Percentiles rank a stretch among this genome's conserved stretches.
Conservation (phyloP, 495 filamentous ascomycete species). For the Hypoxylon rickii region DNA sequence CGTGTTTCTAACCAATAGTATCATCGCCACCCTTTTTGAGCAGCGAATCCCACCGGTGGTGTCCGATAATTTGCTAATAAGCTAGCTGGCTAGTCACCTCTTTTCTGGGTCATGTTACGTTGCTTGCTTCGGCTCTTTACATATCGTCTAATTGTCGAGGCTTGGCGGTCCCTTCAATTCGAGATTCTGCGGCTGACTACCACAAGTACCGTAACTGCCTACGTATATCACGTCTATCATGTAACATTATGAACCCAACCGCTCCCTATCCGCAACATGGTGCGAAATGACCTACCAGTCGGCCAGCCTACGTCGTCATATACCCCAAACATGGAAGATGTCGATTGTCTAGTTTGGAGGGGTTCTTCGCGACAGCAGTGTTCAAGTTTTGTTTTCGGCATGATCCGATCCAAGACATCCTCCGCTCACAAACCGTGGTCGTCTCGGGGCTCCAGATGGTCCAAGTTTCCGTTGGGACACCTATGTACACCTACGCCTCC, state of each 20-base stretch:
- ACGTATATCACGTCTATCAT: conserved; percentile 23
- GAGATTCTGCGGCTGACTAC: conserved; percentile 27
- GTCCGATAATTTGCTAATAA: conserved; percentile 33
- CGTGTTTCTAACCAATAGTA: conserved; percentile 33
- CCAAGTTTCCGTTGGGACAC: too few relatives aligned
- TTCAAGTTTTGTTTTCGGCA: conserved; percentile 27
- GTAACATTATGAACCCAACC: conserved; percentile 22
- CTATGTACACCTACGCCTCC: too few relatives aligned
- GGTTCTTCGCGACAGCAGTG: neutral
- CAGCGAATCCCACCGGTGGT: conserved; percentile 31
- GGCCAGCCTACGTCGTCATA: conserved; percentile 17
- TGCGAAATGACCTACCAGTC: conserved; percentile 13
- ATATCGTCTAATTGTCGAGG: conserved; percentile 21
- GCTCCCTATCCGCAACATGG: neutral
- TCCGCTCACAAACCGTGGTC: conserved; percentile 6
- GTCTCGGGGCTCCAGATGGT: too few relatives aligned
- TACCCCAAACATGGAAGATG: conserved; percentile 8
- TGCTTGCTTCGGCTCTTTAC: conserved; percentile 35
- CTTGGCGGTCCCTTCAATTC: conserved; percentile 31
- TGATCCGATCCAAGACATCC: conserved; percentile 27
- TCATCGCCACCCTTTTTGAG: conserved; percentile 24
- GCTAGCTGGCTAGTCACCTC: conserved; percentile 20
- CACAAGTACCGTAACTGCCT: conserved; percentile 12
- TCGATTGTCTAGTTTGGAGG: too few relatives aligned
- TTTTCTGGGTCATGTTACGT: conserved; percentile 34